phyloP scores from a whole-genome alignment of 768 basidiomycete genomes.

The Termitomyces sp. region DNA sequence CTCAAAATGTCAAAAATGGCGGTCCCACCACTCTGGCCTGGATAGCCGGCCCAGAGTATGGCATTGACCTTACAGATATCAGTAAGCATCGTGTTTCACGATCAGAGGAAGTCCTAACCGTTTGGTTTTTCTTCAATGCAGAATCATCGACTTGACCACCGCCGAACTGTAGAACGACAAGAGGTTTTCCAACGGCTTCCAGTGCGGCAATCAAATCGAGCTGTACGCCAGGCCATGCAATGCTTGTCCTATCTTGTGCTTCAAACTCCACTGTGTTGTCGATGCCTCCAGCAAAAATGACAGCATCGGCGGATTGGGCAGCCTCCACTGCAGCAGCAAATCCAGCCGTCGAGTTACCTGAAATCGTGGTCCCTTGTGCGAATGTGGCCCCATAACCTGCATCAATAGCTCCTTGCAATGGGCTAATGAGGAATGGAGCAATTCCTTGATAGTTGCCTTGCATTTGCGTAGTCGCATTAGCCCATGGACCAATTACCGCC shows the following conservation, averaged over 20 bases:
- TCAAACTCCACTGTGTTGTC: constrained; percentile 49
- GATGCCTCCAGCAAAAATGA: constrained; percentile 54
- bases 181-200: constrained; percentile 40
- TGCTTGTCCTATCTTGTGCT: constrained; percentile 37
- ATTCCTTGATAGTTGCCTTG: constrained; percentile 54
- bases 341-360: constrained; percentile 31
- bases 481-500: constrained; percentile 58
- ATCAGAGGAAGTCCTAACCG: constrained; percentile 22
- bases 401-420: constrained; percentile 40
- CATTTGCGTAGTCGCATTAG: constrained; percentile 49
- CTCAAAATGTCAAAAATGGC: constrained; percentile 50
- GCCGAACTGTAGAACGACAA: constrained; percentile 51
- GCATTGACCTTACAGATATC: constrained; percentile 38
- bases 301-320: constrained; percentile 41
- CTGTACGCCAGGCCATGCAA: constrained; percentile 55
- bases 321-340: constrained; percentile 48
- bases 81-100: background rate
- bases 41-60: constrained; percentile 54
- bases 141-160: constrained; percentile 52
- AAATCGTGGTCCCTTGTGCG: constrained; percentile 36
- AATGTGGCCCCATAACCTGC: constrained; percentile 44
- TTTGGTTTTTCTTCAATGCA: constrained; percentile 36
- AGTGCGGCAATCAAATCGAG: constrained; percentile 43
- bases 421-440: constrained; percentile 53
- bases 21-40: constrained; percentile 49